These are phyloP conservation scores for Talaromyces sp. DNA, from an alignment of 2,329 filamentous ascomycete species.

Conservation along the genomic window DNA sequence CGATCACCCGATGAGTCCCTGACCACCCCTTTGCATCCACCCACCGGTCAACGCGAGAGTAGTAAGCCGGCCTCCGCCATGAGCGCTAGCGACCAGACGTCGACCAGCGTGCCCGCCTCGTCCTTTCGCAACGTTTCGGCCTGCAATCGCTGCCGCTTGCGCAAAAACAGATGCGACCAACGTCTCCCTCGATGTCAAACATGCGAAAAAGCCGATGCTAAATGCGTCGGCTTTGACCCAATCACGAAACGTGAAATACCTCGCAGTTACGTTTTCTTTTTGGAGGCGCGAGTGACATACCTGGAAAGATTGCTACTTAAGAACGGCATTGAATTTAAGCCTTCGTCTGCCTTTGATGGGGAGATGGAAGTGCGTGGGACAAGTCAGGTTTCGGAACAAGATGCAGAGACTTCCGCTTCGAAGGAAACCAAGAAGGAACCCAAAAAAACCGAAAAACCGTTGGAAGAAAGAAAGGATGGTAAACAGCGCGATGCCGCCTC, in stretches of 20 bases:
- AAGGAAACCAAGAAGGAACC: constrained; percentile 22
- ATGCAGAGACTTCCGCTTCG: neutral
- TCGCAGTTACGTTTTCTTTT: constrained; percentile 86
- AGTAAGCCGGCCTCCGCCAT: constrained; percentile 11
- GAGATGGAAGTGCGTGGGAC: constrained; percentile 12
- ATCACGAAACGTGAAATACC: constrained; percentile 96
- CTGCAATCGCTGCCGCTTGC: constrained; percentile 83
- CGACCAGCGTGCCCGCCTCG: constrained; percentile 30
- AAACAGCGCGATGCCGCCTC: constrained; percentile 22
- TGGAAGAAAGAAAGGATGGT: constrained; percentile 15
- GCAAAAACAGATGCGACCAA: constrained; percentile 95
- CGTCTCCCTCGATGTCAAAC: constrained; percentile 82
- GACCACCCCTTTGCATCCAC: constrained; percentile 14
- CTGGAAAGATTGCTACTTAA: constrained; percentile 69
- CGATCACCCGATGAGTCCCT: constrained; percentile 27
- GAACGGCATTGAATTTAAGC: constrained; percentile 66
- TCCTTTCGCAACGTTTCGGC: constrained; percentile 83
- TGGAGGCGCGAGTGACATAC: constrained; percentile 79
- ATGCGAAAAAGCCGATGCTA: constrained; percentile 86
- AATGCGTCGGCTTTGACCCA: constrained; percentile 92
- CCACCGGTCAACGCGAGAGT: neutral
- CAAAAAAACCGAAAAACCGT: constrained; percentile 16
- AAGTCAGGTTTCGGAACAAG: constrained; percentile 28
- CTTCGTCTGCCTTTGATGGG: constrained; percentile 61
- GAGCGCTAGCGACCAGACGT: constrained; percentile 21